Percentiles rank a stretch among this genome's conserved stretches.
Evolutionary conservation across 2,329 filamentous ascomycete genomes (phyloP).

Genomic region (Hypoxylon sp.): DNA sequence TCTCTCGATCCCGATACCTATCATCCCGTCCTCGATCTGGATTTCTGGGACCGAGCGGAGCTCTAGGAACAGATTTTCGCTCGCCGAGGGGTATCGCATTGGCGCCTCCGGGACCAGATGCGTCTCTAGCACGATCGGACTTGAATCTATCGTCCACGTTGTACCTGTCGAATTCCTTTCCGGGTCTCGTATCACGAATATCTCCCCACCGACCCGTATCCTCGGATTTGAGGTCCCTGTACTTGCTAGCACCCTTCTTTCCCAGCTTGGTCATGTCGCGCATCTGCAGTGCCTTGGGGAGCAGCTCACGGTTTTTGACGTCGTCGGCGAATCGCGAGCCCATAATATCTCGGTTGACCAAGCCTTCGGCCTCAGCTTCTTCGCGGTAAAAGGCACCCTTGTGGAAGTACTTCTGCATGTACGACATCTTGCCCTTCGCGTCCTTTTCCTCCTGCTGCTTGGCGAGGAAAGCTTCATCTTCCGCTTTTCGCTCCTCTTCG

Average conservation of each 20-base stretch:
- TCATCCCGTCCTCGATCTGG: slow-evolving; percentile 45
- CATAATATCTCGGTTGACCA: slow-evolving; percentile 87
- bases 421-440: slow-evolving; percentile 81
- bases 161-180: slow-evolving; percentile 54
- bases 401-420: slow-evolving; percentile 97
- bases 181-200: slow-evolving; percentile 63
- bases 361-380: slow-evolving; percentile 78
- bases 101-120: slow-evolving; percentile 67
- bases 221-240: slow-evolving; percentile 87
- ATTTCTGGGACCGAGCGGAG: slow-evolving; percentile 56
- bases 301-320: slow-evolving; percentile 79
- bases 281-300: slow-evolving; percentile 93
- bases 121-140: slow-evolving; percentile 68
- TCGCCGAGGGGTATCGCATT: slow-evolving; percentile 78
- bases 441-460: slow-evolving; percentile 85
- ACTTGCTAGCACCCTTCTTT: slow-evolving; percentile 90
- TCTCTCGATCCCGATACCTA: slow-evolving; percentile 38
- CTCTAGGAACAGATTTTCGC: slow-evolving; percentile 57
- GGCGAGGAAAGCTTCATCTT: slow-evolving; percentile 83
- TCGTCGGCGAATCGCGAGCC: slow-evolving; percentile 86
- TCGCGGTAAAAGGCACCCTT: slow-evolving; percentile 96
- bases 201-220: slow-evolving; percentile 91
- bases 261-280: slow-evolving; percentile 94
- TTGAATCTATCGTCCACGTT: slow-evolving; percentile 74
- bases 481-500: slow-evolving; percentile 83